Evolutionary conservation across 176 grass and related monocot genomes (phyloP).

Genomic region (Chrysopogon serrulatus): DNA sequence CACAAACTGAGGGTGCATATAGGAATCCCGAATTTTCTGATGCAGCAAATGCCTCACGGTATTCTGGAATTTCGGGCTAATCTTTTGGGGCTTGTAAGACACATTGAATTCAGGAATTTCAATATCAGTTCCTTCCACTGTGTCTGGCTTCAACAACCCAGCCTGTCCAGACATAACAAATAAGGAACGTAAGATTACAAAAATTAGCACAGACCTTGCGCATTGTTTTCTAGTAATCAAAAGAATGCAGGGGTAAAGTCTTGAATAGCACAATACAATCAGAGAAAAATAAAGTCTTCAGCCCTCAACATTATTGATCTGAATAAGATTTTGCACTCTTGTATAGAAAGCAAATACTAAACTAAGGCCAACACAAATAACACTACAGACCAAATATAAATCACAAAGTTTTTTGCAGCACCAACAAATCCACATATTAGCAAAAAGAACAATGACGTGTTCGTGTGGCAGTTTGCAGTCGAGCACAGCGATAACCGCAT

Average conservation of each 20-base stretch:
- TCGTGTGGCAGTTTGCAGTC: not conserved
- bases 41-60: conserved; percentile 84
- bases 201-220: not conserved
- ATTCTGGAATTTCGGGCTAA: conserved; percentile 74
- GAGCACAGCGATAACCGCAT: not conserved
- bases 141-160: conserved; percentile 71
- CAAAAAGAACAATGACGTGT: not conserved
- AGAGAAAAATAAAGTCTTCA: not conserved
- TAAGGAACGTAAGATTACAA: conserved; percentile 6
- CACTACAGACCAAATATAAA: not conserved
- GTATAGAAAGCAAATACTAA: not conserved
- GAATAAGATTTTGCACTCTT: not conserved
- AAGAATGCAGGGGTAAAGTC: not conserved
- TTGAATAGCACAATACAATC: not conserved
- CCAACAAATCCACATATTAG: not conserved
- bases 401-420: not conserved
- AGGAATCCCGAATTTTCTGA: conserved; percentile 82
- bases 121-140: conserved; percentile 60
- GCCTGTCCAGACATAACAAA: conserved; percentile 49
- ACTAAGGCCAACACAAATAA: not conserved
- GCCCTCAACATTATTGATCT: not conserved
- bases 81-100: conserved; percentile 93
- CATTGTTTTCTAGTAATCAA: not conserved
- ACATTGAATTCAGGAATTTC: conserved; percentile 99
- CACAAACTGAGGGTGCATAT: conserved; percentile 82